Conservation (phyloP, 2,329 filamentous ascomycete species). For the Colletotrichum filicis region DNA sequence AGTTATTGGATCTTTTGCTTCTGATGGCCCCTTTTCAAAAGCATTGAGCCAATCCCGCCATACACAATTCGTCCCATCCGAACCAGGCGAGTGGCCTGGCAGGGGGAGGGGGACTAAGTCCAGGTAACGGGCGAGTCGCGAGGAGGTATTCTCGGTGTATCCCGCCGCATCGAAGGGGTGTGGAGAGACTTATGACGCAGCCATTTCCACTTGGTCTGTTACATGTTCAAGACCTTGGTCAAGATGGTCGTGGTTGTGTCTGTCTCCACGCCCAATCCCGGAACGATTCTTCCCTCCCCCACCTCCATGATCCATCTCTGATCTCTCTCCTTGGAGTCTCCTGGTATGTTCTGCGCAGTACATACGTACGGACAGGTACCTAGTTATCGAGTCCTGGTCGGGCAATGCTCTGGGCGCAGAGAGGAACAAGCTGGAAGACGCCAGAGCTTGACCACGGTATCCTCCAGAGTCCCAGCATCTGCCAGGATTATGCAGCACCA, state of each 20-base stretch:
- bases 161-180: no score
- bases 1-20: background rate
- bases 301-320: background rate
- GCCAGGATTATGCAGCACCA: background rate
- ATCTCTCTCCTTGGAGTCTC: background rate
- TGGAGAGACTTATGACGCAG: constrained; percentile 27
- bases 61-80: constrained; percentile 14
- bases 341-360: background rate
- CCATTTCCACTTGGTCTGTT: background rate
- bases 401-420: no score
- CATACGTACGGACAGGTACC: no score
- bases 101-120: background rate
- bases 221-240: constrained; percentile 2
- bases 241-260: background rate
- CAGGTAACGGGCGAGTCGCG: background rate
- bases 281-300: background rate
- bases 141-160: constrained; percentile 32
- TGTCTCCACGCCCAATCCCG: background rate
- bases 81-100: background rate
- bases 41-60: constrained; percentile 5
- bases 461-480: background rate
- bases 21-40: background rate
- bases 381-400: no score
- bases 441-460: no score
- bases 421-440: no score